Percentiles rank a stretch among this genome's conserved stretches.
Conservation (phyloP, 768 basidiomycete genomes). For the Leccinum barrowsii region DNA sequence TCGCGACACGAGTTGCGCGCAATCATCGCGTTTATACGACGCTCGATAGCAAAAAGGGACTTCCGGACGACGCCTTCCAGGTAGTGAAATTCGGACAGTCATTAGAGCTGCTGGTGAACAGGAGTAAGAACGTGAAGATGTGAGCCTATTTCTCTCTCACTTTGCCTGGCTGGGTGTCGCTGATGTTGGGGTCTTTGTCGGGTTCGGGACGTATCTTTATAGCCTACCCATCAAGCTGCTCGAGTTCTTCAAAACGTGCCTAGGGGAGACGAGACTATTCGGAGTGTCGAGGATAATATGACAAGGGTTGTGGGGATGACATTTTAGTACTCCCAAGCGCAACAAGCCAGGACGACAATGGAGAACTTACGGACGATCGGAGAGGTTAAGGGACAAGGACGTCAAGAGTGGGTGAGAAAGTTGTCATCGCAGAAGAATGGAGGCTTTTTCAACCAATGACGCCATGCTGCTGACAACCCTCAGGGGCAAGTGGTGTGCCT, state of each 20-base stretch:
- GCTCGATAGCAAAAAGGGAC: constrained; percentile 8
- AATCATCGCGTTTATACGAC: constrained; percentile 27
- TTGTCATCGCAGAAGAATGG: too few relatives aligned
- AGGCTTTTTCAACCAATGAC: too few relatives aligned
- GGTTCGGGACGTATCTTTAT: too few relatives aligned
- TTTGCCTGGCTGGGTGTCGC: neutral
- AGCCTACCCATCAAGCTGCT: constrained; percentile 36
- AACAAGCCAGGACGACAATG: constrained; percentile 18
- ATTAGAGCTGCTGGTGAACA: constrained; percentile 22
- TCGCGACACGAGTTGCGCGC: constrained; percentile 29
- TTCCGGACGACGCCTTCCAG: constrained; percentile 14
- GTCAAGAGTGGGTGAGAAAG: too few relatives aligned
- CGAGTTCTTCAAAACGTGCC: constrained; percentile 30
- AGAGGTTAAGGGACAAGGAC: constrained; percentile 10
- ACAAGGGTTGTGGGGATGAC: constrained; percentile 7
- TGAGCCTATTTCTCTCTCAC: too few relatives aligned
- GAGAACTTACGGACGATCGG: constrained; percentile 21
- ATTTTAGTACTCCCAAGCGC: constrained; percentile 13
- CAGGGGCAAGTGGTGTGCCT: too few relatives aligned
- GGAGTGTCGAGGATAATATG: neutral
- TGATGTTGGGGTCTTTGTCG: neutral
- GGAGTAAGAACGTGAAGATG: too few relatives aligned
- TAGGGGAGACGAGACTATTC: constrained; percentile 7
- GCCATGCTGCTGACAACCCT: too few relatives aligned
- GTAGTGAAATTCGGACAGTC: constrained; percentile 34